A percentile compares a stretch with the other conserved stretches of the same genome.
Conservation (phyloP, 2,329 filamentous ascomycete genomes). For the Exophiala calicioides region DNA sequence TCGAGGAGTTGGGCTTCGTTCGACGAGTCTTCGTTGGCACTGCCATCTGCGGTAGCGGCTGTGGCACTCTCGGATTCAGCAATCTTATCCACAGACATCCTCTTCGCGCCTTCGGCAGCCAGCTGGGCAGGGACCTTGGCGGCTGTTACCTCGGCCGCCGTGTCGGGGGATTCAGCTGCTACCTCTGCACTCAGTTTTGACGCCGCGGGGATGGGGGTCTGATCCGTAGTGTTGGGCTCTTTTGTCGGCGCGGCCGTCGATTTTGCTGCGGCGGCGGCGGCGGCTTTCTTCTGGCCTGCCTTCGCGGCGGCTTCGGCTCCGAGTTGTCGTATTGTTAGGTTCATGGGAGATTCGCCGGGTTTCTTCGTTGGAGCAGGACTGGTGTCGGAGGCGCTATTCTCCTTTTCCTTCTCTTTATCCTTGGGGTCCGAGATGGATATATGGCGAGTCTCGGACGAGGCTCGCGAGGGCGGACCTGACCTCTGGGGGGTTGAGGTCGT, state of each 20-base stretch:
- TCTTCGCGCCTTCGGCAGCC: conserved; percentile 27
- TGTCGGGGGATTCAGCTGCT: conserved; percentile 23
- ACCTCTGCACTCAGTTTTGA: conserved; percentile 20
- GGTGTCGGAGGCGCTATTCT: conserved; percentile 5
- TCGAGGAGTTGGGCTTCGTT: conserved; percentile 26
- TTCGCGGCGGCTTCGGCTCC: conserved; percentile 40
- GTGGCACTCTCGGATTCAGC: conserved; percentile 23
- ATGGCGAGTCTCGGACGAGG: conserved; percentile 32
- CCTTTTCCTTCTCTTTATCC: conserved; percentile 19
- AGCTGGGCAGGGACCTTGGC: conserved; percentile 29
- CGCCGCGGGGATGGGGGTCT: conserved; percentile 16
- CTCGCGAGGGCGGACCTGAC: conserved; percentile 40
- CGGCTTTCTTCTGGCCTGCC: conserved; percentile 32
- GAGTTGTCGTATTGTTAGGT: conserved; percentile 46
- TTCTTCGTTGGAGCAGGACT: conserved; percentile 14
- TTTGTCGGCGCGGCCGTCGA: conserved; percentile 18
- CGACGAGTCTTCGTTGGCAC: conserved; percentile 18
- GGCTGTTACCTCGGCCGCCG: conserved; percentile 20
- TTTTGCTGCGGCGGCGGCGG: conserved; percentile 15
- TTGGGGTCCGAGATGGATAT: conserved; percentile 28
- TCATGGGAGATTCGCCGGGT: conserved; percentile 36
- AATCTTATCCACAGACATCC: conserved; percentile 29
- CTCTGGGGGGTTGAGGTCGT: conserved; percentile 40
- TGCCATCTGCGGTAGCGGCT: too few species aligned
- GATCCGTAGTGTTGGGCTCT: conserved; percentile 12